These are phyloP conservation scores for Plasmodium cynomolgi DNA, from an alignment of 169 alveolate genomes.

Conservation along the genomic window DNA sequence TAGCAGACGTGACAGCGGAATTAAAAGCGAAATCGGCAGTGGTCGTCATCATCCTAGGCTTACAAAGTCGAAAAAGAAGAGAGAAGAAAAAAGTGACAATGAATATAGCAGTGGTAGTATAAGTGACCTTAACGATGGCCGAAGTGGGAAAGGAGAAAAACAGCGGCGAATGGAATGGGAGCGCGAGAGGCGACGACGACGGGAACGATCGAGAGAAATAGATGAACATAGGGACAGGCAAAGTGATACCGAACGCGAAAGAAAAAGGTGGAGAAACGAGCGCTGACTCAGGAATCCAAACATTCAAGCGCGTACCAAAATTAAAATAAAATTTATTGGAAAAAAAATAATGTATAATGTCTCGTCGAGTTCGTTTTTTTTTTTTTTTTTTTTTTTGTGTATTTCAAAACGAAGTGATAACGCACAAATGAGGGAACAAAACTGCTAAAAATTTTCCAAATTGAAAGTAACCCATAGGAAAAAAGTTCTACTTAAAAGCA, in stretches of 20 bases:
- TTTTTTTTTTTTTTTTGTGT: not conserved
- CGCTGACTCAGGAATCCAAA: not conserved
- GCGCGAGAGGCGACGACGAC: not conserved
- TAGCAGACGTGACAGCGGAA: not conserved
- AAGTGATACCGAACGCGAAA: not conserved
- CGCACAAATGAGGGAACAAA: not conserved
- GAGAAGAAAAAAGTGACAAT: not conserved
- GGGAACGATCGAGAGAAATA: not conserved
- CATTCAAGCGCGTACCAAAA: not conserved
- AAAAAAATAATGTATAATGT: not conserved
- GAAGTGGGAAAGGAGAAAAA: not conserved
- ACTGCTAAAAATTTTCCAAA: not conserved
- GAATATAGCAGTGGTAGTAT: not conserved
- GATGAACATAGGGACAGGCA: slow-evolving; percentile 11
- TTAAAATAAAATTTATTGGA: not conserved
- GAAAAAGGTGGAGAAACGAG: slow-evolving; percentile 2
- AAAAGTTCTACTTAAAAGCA: not conserved
- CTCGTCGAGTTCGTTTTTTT: not conserved
- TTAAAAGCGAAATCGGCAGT: not conserved
- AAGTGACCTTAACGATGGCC: not conserved
- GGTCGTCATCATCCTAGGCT: not conserved
- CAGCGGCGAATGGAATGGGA: not conserved
- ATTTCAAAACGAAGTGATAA: not conserved
- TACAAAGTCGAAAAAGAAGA: not conserved
- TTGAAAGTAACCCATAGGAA: not conserved